A percentile compares a stretch with the other conserved stretches of the same genome.
phyloP scores from a whole-genome alignment of 2,329 filamentous ascomycete genomes.

The Xenosphaeropsis pyriputrescens region DNA sequence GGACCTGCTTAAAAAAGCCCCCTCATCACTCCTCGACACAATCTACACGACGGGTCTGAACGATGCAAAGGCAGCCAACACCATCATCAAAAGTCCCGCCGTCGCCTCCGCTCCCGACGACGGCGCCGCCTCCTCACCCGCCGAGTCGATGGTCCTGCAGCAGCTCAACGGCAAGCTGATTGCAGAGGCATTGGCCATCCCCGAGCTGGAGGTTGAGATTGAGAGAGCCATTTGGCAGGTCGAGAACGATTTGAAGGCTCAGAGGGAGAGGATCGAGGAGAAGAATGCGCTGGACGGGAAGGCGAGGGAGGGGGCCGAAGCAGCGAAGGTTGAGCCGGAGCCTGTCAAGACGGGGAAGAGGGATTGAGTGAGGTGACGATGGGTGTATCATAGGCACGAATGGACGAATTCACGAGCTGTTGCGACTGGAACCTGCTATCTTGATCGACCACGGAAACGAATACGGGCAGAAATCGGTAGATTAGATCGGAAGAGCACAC shows the following conservation, averaged over 20 bases:
- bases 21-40: constrained; percentile 56
- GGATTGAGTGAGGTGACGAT: too few relatives aligned
- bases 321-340: not conserved
- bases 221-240: constrained; percentile 68
- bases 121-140: constrained; percentile 12
- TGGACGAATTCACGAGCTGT: too few relatives aligned
- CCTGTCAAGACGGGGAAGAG: too few relatives aligned
- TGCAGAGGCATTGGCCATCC: constrained; percentile 47
- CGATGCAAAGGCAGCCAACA: constrained; percentile 1
- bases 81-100: constrained; percentile 13
- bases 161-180: constrained; percentile 39
- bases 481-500: too few relatives aligned
- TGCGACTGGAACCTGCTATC: too few relatives aligned
- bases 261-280: constrained; percentile 12
- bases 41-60: constrained; percentile 40
- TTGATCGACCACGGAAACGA: too few relatives aligned
- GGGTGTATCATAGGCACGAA: too few relatives aligned
- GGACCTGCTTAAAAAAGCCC: constrained; percentile 48
- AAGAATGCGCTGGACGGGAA: constrained; percentile 2
- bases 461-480: too few relatives aligned
- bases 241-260: constrained; percentile 21
- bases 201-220: constrained; percentile 57
- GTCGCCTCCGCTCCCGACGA: not conserved
- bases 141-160: constrained; percentile 27
- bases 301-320: not conserved